A percentile compares a stretch with the other conserved stretches of the same genome.
phyloP scores from a whole-genome alignment of 257 asterid species.

The Penstemon eatonii region DNA sequence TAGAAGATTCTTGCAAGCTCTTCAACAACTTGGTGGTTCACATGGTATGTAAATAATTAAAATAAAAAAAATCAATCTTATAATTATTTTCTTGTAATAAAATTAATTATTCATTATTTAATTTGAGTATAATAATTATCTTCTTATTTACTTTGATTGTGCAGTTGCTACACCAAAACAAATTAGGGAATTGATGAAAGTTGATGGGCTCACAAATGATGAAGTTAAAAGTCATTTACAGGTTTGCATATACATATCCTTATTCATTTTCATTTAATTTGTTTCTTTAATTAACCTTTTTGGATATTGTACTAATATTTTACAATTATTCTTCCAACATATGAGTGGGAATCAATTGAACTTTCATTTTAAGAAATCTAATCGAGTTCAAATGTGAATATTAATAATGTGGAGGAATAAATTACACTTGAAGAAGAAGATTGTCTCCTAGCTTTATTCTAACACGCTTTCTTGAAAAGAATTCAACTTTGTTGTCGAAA shows the following conservation, averaged over 20 bases:
- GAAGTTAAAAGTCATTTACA: slow-evolving; percentile 89
- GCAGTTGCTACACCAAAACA: slow-evolving; percentile 88
- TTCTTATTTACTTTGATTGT: slow-evolving; percentile 20
- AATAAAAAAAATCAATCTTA: neutral
- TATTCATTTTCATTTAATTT: neutral
- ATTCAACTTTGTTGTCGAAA: too few species aligned
- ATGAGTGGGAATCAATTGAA: slow-evolving; percentile 24
- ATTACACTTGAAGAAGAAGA: slow-evolving; percentile 28
- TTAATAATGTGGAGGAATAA: slow-evolving; percentile 21
- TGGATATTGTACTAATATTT: slow-evolving; percentile 11
- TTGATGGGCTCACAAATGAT: slow-evolving; percentile 81
- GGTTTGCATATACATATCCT: slow-evolving; percentile 40
- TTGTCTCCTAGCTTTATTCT: slow-evolving; percentile 10
- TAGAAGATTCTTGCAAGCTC: slow-evolving; percentile 61
- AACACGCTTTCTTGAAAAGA: neutral
- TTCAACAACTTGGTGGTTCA: slow-evolving; percentile 82
- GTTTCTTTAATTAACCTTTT: neutral
- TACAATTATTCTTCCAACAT: neutral
- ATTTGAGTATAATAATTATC: neutral
- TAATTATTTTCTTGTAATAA: neutral
- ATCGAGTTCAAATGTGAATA: slow-evolving; percentile 16
- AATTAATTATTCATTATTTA: neutral
- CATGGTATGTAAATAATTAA: slow-evolving; percentile 43
- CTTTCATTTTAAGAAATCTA: slow-evolving; percentile 24
- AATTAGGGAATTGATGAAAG: slow-evolving; percentile 78